Evolutionary conservation across 2,329 filamentous ascomycete species (phyloP), one percentile per base, ranked within the genome.

Genomic region (Tolypocladium amazonense): DNA sequence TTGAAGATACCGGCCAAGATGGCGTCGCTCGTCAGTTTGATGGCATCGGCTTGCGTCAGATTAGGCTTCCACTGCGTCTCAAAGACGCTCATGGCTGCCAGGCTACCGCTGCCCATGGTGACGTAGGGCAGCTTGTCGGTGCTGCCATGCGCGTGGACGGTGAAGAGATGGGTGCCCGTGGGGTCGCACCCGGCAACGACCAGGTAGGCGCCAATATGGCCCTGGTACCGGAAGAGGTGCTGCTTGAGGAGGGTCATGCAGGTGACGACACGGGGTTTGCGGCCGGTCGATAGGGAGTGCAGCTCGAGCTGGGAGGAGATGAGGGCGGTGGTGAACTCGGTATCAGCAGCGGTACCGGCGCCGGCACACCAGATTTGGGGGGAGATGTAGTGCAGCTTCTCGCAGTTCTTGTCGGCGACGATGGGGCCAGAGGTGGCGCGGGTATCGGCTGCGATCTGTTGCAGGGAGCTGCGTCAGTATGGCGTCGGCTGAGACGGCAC

Each of bases 211-310:
- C 95, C 94, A 68, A 99, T 96, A 79, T 99, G 85, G 67, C 94
- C 94, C 76, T 99, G 94, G 82, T 99, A 90, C 69, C 90, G 88
- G 88, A 99, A 99, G 64, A 99, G 89, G 76, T 99, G 94, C 79
- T 99, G 94, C 83, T 99, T 99, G 65, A 99, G 88, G 81, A 99
- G 88, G 57, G 94, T 99, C 94, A 99, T 99, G 82, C 92, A 96
- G 64, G 94, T 99, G 67, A 97, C 92, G 68, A 99, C 95, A 73
- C 94, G 92, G 62, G 94, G 93, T 77, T 94, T 92, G 75, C 94
- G 93, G 75, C 93, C 93, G 37, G 94, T 97, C 60, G 92, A 97
- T 69, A 99, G 88, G 59, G 93, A 85, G 81, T 99, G 94, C 62
- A 99, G 87, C 81, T 99, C 94, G 73, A 99, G 88, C 80, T 97